Evolutionary conservation across 805 yeast species (phyloP), one percentile per base, ranked within the genome.

Genomic region (Metschnikowia lachancei): DNA sequence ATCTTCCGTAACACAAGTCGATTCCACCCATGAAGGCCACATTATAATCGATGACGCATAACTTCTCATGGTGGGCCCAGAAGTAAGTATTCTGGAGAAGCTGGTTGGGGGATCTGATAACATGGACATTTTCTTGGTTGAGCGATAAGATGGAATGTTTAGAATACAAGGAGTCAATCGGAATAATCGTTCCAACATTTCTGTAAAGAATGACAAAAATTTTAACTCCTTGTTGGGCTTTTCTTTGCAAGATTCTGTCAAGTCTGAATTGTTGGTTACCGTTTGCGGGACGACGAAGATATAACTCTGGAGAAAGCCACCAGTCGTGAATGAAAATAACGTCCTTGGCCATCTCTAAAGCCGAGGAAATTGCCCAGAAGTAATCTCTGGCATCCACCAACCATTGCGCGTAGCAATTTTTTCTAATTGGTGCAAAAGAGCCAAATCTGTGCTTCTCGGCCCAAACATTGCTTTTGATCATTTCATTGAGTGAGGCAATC

Each of bases 51-150:
- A 94, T 72, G 30, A 94, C 78, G 50, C 91, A 82, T 47, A 94
- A 65, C 60, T 94, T 94, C 60, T 94, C 99, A 69, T 94, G 99
- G 69, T 94, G 99, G 0, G 99, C 99, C 99, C 99, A 94, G 63
- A 94, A 95, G 59, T 82, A 86, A 0, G 97, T 92, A 55, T 88
- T 87, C 62, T 94, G 97, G 45, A 88, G 69, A 62, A 94, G 80
- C 63, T 94, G 99, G 57, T 94, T 91, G 4, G 99, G 99, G 0
- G 97, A 91, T 56, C 99, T 79, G 50, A 94, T 78, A 12, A 92
- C 90, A 65, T 87, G 92, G 41, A 94, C 81, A 60, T 94, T 94
- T 20, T 82, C 83, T 41, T 71, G 75, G 64, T 92, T 90, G 35
- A 94, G 70, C 44, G 86, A 89, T 42, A 95, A 74, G 59, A 94